Conservation (phyloP, 768 basidiomycete genomes). For the Lactifluus rugatus region DNA sequence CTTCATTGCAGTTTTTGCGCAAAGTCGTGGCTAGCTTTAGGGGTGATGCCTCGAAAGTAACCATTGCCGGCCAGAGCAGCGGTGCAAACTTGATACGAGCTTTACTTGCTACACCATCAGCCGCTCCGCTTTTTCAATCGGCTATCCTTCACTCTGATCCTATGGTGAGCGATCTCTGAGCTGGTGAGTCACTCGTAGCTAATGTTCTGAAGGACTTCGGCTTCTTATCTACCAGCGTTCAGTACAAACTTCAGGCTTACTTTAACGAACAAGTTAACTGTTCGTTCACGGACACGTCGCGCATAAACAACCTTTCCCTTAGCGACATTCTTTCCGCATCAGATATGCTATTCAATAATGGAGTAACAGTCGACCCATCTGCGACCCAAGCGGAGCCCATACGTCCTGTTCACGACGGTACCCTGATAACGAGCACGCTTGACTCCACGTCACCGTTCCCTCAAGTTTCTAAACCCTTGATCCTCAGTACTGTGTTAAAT, state of each 20-base stretch:
- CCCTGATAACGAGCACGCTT: conserved; percentile 56
- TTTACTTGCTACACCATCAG: conserved; percentile 63
- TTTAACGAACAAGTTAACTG: conserved; percentile 45
- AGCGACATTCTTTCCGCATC: conserved; percentile 47
- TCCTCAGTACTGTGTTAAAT: conserved; percentile 61
- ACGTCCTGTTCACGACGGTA: conserved; percentile 57
- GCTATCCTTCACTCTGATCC: conserved; percentile 84
- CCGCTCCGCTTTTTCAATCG: conserved; percentile 58
- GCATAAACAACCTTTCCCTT: conserved; percentile 42
- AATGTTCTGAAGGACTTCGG: conserved; percentile 50
- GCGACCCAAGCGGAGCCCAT: conserved; percentile 48
- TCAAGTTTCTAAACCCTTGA: conserved; percentile 48
- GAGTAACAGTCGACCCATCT: conserved; percentile 39
- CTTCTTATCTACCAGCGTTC: conserved; percentile 47
- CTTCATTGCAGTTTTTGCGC: conserved; percentile 53
- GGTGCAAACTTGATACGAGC: conserved; percentile 74
- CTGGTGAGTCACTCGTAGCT: neutral
- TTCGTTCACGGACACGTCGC: conserved; percentile 35
- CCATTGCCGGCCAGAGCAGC: conserved; percentile 74
- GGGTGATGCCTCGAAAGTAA: conserved; percentile 54
- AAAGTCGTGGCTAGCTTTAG: conserved; percentile 53
- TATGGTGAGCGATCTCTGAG: conserved; percentile 41
- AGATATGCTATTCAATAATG: conserved; percentile 34
- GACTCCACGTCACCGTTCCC: conserved; percentile 55
- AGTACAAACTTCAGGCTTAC: conserved; percentile 41